Percentiles rank a stretch among this genome's conserved stretches.
These are phyloP conservation scores for Spergularia azorica DNA, from an alignment of 179 eudicot genomes.

Conservation along the genomic window DNA sequence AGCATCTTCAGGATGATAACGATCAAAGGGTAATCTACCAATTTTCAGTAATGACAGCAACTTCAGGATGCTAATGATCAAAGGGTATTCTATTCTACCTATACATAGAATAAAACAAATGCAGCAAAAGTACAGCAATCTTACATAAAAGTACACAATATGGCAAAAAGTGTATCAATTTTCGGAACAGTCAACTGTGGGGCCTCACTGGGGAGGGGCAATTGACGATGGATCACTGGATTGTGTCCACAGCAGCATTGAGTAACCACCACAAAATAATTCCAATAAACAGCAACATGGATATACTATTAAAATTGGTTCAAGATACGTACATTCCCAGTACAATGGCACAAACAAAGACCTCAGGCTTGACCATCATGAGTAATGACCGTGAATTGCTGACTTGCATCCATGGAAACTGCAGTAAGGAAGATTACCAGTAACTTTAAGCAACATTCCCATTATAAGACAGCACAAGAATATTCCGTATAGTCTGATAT, in stretches of 20 bases:
- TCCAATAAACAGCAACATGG: neutral
- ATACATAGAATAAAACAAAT: too few relatives aligned
- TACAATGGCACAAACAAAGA: constrained; percentile 62
- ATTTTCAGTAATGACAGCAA: neutral
- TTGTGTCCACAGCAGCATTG: neutral
- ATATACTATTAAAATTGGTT: neutral
- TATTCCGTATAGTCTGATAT: neutral
- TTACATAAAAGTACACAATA: too few relatives aligned
- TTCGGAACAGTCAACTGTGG: too few relatives aligned
- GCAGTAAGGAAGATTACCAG: constrained; percentile 27
- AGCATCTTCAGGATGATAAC: neutral
- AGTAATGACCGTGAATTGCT: constrained; percentile 74
- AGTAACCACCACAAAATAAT: neutral
- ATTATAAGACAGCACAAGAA: neutral
- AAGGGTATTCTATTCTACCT: too few relatives aligned
- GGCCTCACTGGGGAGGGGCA: neutral
- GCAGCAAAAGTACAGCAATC: too few relatives aligned
- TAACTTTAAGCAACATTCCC: neutral
- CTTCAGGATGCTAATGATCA: neutral
- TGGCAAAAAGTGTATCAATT: too few relatives aligned
- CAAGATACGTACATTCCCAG: constrained; percentile 73
- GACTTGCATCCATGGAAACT: constrained; percentile 98
- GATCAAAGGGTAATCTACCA: too few relatives aligned
- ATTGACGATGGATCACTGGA: neutral
- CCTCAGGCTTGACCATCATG: constrained; percentile 68